A percentile compares a stretch with the other conserved stretches of the same genome.
Evolutionary conservation across 768 basidiomycete species (phyloP).

Genomic region (Kwoniella sp.): DNA sequence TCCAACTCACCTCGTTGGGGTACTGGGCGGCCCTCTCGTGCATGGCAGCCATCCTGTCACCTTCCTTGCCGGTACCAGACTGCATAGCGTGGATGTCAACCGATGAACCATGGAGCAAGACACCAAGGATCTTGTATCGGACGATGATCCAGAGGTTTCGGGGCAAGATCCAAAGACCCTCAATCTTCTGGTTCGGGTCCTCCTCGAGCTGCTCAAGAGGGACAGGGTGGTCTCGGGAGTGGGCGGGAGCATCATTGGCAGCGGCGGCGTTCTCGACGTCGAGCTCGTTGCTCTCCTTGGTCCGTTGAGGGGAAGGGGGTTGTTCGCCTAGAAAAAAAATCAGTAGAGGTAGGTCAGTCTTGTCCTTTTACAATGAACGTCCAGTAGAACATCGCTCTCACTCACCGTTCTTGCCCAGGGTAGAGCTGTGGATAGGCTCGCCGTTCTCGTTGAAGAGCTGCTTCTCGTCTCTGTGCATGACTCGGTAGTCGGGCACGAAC

Average conservation of each 20-base stretch:
- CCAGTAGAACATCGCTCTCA: too few species aligned
- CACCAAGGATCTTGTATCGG: slow-evolving; percentile 52
- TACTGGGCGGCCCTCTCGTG: slow-evolving; percentile 55
- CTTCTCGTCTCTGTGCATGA: slow-evolving; percentile 28
- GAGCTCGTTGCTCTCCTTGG: slow-evolving; percentile 5
- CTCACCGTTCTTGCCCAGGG: slow-evolving; percentile 3
- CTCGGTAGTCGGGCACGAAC: slow-evolving; percentile 56
- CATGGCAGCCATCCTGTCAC: slow-evolving; percentile 47
- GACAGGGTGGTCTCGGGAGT: slow-evolving; percentile 7
- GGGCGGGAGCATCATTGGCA: slow-evolving; percentile 2
- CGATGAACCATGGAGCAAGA: slow-evolving; percentile 36
- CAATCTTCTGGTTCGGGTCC: slow-evolving; percentile 36
- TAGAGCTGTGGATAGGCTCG: slow-evolving; percentile 9
- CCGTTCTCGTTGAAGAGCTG: slow-evolving; percentile 11
- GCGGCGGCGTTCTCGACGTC: slow-evolving; percentile 2
- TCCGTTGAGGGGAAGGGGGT: neutral
- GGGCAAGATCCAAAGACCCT: slow-evolving; percentile 54
- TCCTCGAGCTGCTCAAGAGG: slow-evolving; percentile 34
- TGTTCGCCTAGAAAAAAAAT: neutral
- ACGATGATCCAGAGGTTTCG: slow-evolving; percentile 56
- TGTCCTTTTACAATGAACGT: too few species aligned
- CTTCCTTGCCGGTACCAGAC: slow-evolving; percentile 37
- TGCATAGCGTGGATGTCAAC: slow-evolving; percentile 54
- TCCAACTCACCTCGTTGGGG: slow-evolving; percentile 53
- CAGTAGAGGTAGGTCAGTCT: too few species aligned